Percentiles rank a stretch among this genome's conserved stretches.
Evolutionary conservation across 352 stramenopile species (phyloP).

Genomic region (Halophytophthora batemanensis): DNA sequence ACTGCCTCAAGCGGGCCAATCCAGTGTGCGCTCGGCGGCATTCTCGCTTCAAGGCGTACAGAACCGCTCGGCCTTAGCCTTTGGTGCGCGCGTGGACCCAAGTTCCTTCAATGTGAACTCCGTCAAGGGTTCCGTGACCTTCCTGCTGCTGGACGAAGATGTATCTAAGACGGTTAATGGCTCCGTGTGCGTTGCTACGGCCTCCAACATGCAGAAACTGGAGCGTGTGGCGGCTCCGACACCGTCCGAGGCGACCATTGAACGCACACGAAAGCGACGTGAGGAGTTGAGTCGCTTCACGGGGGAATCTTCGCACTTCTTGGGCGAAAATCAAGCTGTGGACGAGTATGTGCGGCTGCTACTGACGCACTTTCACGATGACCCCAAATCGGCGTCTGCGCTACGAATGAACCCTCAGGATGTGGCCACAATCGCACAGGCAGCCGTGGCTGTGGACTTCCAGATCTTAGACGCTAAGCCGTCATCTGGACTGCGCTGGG

Average conservation of each 20-base stretch:
- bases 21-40: constrained; percentile 44
- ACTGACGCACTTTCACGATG: constrained; percentile 56
- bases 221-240: constrained; percentile 25
- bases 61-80: constrained; percentile 42
- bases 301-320: constrained; percentile 37
- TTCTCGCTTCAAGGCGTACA: constrained; percentile 73
- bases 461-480: constrained; percentile 81
- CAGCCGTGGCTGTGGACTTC: constrained; percentile 51
- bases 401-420: constrained; percentile 46
- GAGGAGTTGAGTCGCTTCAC: constrained; percentile 41
- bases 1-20: constrained; percentile 45
- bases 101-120: constrained; percentile 45
- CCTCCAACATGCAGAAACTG: constrained; percentile 64
- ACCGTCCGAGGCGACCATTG: constrained; percentile 22
- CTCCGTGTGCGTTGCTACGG: constrained; percentile 59
- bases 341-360: constrained; percentile 60
- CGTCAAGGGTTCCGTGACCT: constrained; percentile 67
- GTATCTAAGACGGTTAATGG: constrained; percentile 25
- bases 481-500: constrained; percentile 80
- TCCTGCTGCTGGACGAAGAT: constrained; percentile 55
- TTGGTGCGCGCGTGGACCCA: constrained; percentile 49
- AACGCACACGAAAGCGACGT: constrained; percentile 35
- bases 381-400: constrained; percentile 34
- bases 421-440: constrained; percentile 49
- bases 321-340: constrained; percentile 35